Evolutionary conservation across 345 rosid species (phyloP).

Genomic region (Syzygium grande): DNA sequence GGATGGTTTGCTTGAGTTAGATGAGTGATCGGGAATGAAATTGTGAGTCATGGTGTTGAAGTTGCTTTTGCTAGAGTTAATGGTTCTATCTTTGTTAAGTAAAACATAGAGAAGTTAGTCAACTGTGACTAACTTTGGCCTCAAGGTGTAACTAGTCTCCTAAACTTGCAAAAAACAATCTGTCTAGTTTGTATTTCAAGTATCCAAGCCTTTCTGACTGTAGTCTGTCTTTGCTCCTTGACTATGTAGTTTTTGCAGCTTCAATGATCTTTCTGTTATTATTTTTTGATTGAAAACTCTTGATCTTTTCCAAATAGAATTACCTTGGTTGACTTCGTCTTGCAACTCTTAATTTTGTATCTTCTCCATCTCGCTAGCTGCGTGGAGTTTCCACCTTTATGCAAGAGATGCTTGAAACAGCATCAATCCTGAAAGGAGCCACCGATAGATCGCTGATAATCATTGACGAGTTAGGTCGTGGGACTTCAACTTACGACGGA

Average conservation of each 20-base stretch:
- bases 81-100: not conserved
- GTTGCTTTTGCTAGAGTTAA: not conserved
- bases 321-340: not conserved
- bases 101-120: not conserved
- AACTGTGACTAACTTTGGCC: not conserved
- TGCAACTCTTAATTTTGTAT: not conserved
- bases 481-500: constrained; percentile 98
- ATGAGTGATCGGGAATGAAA: not conserved
- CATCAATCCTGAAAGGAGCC: constrained; percentile 95
- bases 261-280: not conserved
- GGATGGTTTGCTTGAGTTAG: not conserved
- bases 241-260: not conserved
- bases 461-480: constrained; percentile 96
- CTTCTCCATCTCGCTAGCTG: constrained; percentile 28
- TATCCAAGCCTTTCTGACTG: not conserved
- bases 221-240: not conserved
- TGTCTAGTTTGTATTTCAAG: not conserved
- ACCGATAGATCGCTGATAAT: constrained; percentile 79
- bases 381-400: constrained; percentile 97
- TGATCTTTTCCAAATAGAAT: not conserved
- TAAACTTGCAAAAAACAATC: not conserved
- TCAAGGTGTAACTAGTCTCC: not conserved
- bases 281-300: not conserved
- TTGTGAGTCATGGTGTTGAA: not conserved
- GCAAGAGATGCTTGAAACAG: constrained; percentile 99